Evolutionary conservation across 352 stramenopile genomes (phyloP).

Genomic region (Pythium utonaiense): DNA sequence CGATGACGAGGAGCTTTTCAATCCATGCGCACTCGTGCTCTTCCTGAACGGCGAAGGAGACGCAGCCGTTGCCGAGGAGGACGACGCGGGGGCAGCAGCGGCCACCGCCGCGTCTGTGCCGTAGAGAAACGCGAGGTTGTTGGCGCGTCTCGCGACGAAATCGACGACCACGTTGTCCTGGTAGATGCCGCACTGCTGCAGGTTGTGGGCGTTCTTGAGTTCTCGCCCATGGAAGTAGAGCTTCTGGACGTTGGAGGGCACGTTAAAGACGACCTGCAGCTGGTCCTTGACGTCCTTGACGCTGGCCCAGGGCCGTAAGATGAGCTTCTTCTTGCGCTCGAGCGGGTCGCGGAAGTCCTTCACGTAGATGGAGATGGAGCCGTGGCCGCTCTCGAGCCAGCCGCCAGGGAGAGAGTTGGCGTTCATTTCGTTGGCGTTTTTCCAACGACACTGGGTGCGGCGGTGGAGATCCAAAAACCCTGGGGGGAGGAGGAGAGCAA

Average conservation of each 20-base stretch:
- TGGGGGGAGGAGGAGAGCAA: too few relatives aligned
- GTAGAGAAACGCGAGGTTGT: conserved; percentile 54
- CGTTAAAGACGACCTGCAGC: conserved; percentile 80
- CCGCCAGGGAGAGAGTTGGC: conserved; percentile 68
- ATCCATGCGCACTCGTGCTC: neutral
- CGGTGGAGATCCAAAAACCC: neutral
- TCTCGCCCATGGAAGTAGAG: conserved; percentile 80
- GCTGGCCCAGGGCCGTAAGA: conserved; percentile 69
- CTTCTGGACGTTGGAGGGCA: conserved; percentile 74
- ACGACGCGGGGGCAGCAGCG: neutral
- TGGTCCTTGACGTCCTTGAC: conserved; percentile 87
- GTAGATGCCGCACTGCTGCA: conserved; percentile 83
- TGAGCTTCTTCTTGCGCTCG: conserved; percentile 80
- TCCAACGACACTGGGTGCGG: too few relatives aligned
- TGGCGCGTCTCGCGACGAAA: conserved; percentile 61
- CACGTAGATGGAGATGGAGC: conserved; percentile 61
- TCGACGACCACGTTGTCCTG: conserved; percentile 76
- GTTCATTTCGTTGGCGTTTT: too few relatives aligned
- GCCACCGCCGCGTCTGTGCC: conserved; percentile 11
- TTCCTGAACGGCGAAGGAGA: neutral
- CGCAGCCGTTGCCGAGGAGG: neutral
- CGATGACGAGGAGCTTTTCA: neutral
- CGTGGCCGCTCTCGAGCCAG: conserved; percentile 76
- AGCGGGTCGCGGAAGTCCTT: conserved; percentile 82
- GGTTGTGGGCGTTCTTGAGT: conserved; percentile 79